Evolutionary conservation across 2,329 filamentous ascomycete species (phyloP), one percentile per base, ranked within the genome.

Genomic region (Aspergillus terreus): DNA sequence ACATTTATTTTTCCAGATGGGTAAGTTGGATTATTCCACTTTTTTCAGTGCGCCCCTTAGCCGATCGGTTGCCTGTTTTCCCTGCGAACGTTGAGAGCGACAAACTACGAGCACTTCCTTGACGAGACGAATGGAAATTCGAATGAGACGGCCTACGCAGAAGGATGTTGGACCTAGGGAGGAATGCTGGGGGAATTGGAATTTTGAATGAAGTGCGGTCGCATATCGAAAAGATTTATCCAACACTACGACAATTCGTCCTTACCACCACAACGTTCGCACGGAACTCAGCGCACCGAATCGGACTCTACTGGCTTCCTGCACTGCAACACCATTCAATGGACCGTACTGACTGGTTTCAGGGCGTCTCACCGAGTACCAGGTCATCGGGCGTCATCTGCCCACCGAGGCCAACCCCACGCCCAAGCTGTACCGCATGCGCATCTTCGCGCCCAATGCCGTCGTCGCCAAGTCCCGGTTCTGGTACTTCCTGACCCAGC

Each of bases 291-390:
- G 45, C 51, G 53, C 55, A 54, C 49, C 50, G 51, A 53, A 47
- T 43, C 45, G 42, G 44, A 42, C 47, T 49, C 38, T 54, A 50
- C 33, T 46, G 35, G 46, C 32, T 33, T 46, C 36, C 36, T 23
- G 23, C 42, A 45, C 41, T 19, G n/a, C 35, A 38, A 15, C 17
- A 30, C 19, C 32, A 38, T 49, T 27, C 40, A 30, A 35, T 48
- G 43, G 53, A 44, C 44, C 50, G 52, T 63, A 62, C 68, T 72
- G 62, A 72, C 65, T 63, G 59, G 61, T 58, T 57, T 27, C 78
- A 99, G 94, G 92, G 90, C 94, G 94, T 86, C 92, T 99, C 82
- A 89, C 91, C 78, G 94, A 99, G 87, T 99, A 96, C 86, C 94
- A 97, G 87, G 92, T 99, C 83, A 96, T 99, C 76, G 94, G 95